Evolutionary conservation across 805 yeast genomes (phyloP), one percentile per base, ranked within the genome.

Genomic region (Candida golubevii): DNA sequence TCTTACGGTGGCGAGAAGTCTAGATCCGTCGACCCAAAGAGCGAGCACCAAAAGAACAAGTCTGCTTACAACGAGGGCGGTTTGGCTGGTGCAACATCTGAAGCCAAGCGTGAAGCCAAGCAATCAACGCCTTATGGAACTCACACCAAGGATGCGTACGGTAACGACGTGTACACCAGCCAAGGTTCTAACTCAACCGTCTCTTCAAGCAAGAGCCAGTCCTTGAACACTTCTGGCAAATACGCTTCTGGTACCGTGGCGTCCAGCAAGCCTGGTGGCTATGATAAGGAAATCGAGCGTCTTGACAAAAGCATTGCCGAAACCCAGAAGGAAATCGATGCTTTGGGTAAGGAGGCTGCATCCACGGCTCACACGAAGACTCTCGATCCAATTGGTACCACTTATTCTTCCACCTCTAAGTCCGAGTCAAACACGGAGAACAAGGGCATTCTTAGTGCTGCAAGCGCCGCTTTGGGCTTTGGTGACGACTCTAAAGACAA

Each of bases 41-140:
- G 55, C 27, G 60, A 56, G 39, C 68, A 64, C 48, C 30, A 41
- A 26, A 44, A 56, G 44, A 66, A 67, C 55, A 66, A 60, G 54
- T 65, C 70, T 4, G 57, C 61, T n/a, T 63, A 40, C 54, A 67
- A 66, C 42, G 28, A 48, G 8, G 55, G 44, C 4, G 71, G 68
- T 13, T 46, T 65, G 34, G 44, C 33, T 15, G 39, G 58, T 18
- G 66, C 61, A 8, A 41, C 53, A 6, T 50, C 44, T 8, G 58
- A 55, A 39, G 51, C 47, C 8, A 37, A 35, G 39, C 33, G 31
- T 13, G 33, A 11, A 26, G 29, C 37, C 27, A 11, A 34, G 36
- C 14, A 11, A 10, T 23, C 41, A 14, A 32, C 18, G 8, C 10
- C 10, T 12, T 3, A 12, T 8, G 44, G 30, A 7, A 26, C 31